Evolutionary conservation across 768 basidiomycete species (phyloP).

Genomic region (Leccinum truebloodii): DNA sequence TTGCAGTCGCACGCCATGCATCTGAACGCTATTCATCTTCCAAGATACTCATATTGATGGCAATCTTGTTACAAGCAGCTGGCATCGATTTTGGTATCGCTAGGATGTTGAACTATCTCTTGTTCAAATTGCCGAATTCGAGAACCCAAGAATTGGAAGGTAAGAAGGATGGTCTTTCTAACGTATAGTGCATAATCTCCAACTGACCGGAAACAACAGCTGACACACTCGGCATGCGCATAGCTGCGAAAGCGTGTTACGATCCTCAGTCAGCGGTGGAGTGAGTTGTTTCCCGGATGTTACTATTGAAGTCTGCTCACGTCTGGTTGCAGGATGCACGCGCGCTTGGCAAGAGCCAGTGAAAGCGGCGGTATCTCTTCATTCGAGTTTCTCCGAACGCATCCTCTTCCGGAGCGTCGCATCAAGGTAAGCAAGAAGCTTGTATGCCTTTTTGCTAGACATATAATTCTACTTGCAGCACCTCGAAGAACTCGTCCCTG

Average conservation of each 20-base stretch:
- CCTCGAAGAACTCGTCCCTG: conserved; percentile 55
- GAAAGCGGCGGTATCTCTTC: conserved; percentile 29
- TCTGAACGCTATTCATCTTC: conserved; percentile 47
- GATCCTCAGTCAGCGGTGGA: conserved; percentile 74
- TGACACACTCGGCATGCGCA: conserved; percentile 79
- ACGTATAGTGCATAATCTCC: neutral
- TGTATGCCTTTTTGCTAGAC: neutral
- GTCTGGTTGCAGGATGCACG: conserved; percentile 58
- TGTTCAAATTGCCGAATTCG: conserved; percentile 81
- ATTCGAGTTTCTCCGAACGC: conserved; percentile 74
- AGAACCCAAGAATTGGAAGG: conserved; percentile 83
- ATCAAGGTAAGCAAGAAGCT: conserved; percentile 54
- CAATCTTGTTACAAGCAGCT: conserved; percentile 43
- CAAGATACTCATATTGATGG: conserved; percentile 43
- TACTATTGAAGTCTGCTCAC: neutral
- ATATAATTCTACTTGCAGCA: conserved; percentile 34
- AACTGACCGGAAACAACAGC: conserved; percentile 46
- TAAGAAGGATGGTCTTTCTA: conserved; percentile 19
- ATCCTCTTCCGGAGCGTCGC: conserved; percentile 73
- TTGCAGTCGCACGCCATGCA: conserved; percentile 56
- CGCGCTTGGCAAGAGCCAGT: conserved; percentile 62
- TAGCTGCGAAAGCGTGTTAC: conserved; percentile 86
- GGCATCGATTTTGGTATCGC: conserved; percentile 61
- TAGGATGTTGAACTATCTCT: conserved; percentile 44
- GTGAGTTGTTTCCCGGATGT: conserved; percentile 37